Evolutionary conservation across 306 rosid genomes (phyloP), one percentile per base, ranked within the genome.

Genomic region (Dryas drummondii): DNA sequence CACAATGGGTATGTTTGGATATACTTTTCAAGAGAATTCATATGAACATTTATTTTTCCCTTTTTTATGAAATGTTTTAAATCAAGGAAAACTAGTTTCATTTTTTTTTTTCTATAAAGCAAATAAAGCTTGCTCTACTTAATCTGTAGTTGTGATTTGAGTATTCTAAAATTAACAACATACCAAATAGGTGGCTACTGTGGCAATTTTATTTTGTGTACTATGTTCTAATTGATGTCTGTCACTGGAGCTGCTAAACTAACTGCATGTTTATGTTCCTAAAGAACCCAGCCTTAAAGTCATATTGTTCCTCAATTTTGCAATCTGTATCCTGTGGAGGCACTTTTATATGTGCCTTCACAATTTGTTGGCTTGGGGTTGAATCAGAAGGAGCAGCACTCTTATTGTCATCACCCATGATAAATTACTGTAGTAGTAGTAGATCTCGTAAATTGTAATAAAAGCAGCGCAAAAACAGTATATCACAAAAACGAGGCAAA

Each of bases 1-100:
- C 98, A 94, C 86, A 94, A 90, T 49, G 98, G 98, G 98, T 94
- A 86, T 82, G 81, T 76, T 72, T 72, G 65, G 37, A 79, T 59
- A 79, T 58, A 58, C 80, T 22, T 59, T 15, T 82, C 9, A 47
- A 72, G 46, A 13, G 54, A 58, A 63, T 76, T 49, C 60, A 41
- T 42, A 12, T 19, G 41, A 46, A 5, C 45, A 56, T 50, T 2
- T 49, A 13, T 19, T 1, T 9, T 16, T 64, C 57, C 19, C 54
- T 54, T 47, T 37, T 2, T 5, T 48, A 17, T 19, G 9, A 73
- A 4, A 5, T 52, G 13, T 70, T 42, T 62, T 70, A 26, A 60
- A 8, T 47, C 5, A 4, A 52, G 72, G 67, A 16, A 32, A 55
- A 47, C 9, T 56, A 9, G 7, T 53, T 76, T 2, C 0, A 15